Conservation (phyloP, 352 stramenopile genomes). For the Phytopythium delawarense region DNA sequence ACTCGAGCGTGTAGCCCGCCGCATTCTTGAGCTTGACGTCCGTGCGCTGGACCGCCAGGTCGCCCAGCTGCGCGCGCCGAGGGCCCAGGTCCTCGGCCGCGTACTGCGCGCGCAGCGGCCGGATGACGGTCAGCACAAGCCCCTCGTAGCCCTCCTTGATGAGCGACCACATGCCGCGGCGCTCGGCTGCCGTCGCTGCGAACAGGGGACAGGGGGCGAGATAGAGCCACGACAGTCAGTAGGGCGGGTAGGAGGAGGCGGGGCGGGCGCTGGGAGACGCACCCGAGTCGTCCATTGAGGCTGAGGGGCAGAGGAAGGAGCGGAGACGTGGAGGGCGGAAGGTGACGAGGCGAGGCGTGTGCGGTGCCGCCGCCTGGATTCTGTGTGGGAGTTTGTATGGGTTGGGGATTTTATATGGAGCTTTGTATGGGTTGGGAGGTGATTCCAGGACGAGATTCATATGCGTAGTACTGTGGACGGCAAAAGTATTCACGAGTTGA, state of each 20-base stretch:
- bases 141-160: constrained; percentile 82
- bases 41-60: constrained; percentile 55
- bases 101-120: constrained; percentile 64
- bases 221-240: constrained; percentile 1
- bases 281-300: constrained; percentile 40
- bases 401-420: no score
- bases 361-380: not conserved
- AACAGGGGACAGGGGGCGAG: constrained; percentile 5
- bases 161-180: constrained; percentile 77
- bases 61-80: constrained; percentile 45
- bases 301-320: no score
- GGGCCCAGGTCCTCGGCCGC: constrained; percentile 56
- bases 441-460: no score
- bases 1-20: constrained; percentile 71
- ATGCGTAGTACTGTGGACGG: not conserved
- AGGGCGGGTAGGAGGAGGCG: not conserved
- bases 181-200: constrained; percentile 34
- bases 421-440: no score
- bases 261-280: constrained; percentile 2
- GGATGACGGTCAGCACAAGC: constrained; percentile 79
- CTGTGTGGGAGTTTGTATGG: not conserved
- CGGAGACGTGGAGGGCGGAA: not conserved
- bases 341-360: not conserved
- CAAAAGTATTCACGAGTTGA: not conserved
- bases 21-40: constrained; percentile 77